These are phyloP conservation scores for Globisporangium paddicum DNA, from an alignment of 352 stramenopile species.

Conservation along the genomic window DNA sequence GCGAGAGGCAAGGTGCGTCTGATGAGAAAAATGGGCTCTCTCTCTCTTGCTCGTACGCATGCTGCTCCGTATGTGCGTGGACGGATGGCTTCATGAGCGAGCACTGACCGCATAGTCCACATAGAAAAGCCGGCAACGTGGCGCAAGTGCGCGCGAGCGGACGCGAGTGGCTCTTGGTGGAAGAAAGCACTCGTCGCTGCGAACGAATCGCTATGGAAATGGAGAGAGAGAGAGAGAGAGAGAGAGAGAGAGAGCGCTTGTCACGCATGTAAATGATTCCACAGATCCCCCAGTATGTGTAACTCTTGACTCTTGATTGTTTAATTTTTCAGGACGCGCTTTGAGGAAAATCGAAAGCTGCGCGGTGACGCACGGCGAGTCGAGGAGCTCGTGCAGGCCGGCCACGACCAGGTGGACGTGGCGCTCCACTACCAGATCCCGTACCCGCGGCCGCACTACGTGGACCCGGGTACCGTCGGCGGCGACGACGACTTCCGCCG, in stretches of 20 bases:
- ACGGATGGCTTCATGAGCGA: neutral
- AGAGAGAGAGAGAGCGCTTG: neutral
- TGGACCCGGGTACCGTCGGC: slow-evolving; percentile 70
- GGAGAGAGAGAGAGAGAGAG: no score
- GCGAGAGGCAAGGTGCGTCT: slow-evolving; percentile 43
- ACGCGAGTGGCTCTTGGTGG: neutral
- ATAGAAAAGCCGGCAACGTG: slow-evolving; percentile 2
- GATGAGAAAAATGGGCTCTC: no score
- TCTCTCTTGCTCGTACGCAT: no score
- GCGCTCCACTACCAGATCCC: slow-evolving; percentile 84
- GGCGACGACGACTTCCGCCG: slow-evolving; percentile 69
- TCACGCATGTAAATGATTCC: neutral
- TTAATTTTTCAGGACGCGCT: slow-evolving; percentile 28
- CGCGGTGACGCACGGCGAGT: slow-evolving; percentile 23
- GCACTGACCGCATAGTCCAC: neutral
- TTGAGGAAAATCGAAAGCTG: slow-evolving; percentile 60
- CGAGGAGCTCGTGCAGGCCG: slow-evolving; percentile 47
- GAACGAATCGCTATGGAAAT: no score
- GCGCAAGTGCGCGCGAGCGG: neutral
- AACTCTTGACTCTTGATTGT: neutral
- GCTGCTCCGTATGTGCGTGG: neutral
- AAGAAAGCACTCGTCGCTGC: slow-evolving; percentile 1
- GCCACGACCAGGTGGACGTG: slow-evolving; percentile 70
- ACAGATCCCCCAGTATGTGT: neutral
- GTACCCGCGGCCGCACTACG: slow-evolving; percentile 74